Evolutionary conservation across 2,329 filamentous ascomycete species (phyloP), one percentile per base, ranked within the genome.

Genomic region (Aspergillus eucalypticola): DNA sequence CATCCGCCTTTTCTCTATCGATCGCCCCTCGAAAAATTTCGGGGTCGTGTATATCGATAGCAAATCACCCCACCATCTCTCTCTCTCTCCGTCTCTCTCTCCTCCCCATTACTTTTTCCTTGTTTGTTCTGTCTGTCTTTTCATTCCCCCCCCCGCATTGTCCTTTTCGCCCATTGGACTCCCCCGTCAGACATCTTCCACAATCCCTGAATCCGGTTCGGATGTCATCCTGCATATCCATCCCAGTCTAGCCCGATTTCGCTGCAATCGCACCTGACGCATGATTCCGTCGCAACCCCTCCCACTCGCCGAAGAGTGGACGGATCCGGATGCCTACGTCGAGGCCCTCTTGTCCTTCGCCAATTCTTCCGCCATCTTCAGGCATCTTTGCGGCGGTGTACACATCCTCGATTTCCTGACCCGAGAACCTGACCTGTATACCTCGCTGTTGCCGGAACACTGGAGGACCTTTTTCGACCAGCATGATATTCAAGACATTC

Each of bases 381-480:
- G 91, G 66, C 91, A 91, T 25, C 83, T 99, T n/a, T 96, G 92
- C 72, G 95, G 95, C 56, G 93, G 94, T n/a, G 91, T 98, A 0
- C 95, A 99, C 73, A 93, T 99, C 64, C 83, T 98, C 59, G 95
- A 99, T 75, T 98, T 99, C 77, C 92, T 97, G 78, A 97, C 92
- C 2, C 86, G 87, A 44, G 86, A 92, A 51, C 91, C 92, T 5
- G 90, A 92, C 64, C 83, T 97, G 0, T 99, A 96, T 74, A 86
- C 89, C 55, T 82, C 84, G 1, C 84, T 94, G 1, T 76, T 99
- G 1, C 91, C 92, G 0, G 74, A 84, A 61, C 88, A 92, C 75
- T 99, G 95, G 95, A 86, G 91, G 64, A 72, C 81, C 0, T 98
- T 92, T 78, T 88, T 98, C 66, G 78, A 89, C 38, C 76, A 83